Conservation (phyloP, 2,329 filamentous ascomycete genomes). For the Colletotrichum tofieldiae region DNA sequence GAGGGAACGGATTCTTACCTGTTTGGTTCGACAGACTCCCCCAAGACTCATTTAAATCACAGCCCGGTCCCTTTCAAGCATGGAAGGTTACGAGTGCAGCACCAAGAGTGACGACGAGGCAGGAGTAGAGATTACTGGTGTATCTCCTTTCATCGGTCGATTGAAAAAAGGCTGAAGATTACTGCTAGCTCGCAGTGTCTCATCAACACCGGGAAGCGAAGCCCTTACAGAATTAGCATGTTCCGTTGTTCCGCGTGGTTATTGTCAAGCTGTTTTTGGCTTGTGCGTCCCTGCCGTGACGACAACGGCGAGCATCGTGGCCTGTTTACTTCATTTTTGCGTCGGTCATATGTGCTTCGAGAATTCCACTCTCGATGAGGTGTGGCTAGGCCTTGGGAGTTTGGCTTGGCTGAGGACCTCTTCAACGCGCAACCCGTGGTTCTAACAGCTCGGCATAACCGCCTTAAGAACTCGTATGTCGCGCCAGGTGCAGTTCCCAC, state of each 20-base stretch:
- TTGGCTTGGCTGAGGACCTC: neutral
- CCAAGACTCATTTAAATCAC: neutral
- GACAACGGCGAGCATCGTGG: neutral
- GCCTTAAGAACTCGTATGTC: rapidly evolving
- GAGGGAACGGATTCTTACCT: neutral
- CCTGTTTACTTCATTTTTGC: neutral
- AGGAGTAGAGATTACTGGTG: neutral
- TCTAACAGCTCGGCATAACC: neutral
- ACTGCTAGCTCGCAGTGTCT: neutral
- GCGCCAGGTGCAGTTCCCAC: neutral
- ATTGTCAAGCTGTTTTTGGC: neutral
- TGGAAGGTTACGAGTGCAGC: neutral
- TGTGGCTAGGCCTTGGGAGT: neutral
- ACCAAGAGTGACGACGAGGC: neutral
- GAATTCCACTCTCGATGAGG: neutral
- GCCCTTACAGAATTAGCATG: neutral
- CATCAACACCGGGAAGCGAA: no score
- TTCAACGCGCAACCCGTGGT: neutral
- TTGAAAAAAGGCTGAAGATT: neutral
- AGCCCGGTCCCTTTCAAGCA: neutral
- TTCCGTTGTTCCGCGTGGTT: neutral
- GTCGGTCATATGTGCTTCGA: neutral
- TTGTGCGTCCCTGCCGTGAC: neutral
- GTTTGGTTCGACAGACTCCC: neutral
- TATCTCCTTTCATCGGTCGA: neutral